These are phyloP conservation scores for Phytopythium montanum DNA, from an alignment of 352 stramenopile genomes.

Conservation along the genomic window DNA sequence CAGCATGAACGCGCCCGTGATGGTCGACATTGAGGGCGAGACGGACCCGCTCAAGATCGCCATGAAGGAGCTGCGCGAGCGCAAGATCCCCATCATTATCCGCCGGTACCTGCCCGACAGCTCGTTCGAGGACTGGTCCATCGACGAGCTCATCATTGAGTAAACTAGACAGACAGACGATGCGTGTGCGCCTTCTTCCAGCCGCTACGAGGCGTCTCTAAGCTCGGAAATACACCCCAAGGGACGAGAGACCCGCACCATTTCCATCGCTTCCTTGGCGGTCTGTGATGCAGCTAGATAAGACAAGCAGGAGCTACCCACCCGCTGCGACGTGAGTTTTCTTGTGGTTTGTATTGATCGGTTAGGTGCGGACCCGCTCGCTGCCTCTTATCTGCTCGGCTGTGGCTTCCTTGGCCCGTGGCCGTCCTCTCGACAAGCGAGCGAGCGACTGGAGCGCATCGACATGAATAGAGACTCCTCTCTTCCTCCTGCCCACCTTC, in stretches of 20 bases:
- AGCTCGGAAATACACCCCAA: constrained; percentile 1
- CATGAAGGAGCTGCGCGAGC: constrained; percentile 98
- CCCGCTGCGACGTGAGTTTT: background rate
- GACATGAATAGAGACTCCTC: background rate
- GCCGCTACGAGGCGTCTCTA: background rate
- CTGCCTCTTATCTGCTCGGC: background rate
- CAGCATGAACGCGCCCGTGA: constrained; percentile 96
- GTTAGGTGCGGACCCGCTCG: background rate
- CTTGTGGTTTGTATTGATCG: constrained; percentile 3
- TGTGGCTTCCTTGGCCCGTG: background rate
- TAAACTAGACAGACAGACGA: constrained; percentile 59
- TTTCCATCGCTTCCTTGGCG: background rate
- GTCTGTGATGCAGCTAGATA: background rate
- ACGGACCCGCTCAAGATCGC: constrained; percentile 99
- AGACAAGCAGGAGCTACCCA: background rate
- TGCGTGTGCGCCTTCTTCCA: constrained; percentile 2
- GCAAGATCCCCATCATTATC: constrained; percentile 99
- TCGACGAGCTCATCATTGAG: constrained; percentile 99
- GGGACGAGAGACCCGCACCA: background rate
- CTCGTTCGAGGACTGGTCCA: constrained; percentile 99
- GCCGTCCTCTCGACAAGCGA: background rate
- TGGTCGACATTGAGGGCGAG: constrained; percentile 97
- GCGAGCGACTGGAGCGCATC: background rate
- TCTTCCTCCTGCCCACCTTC: background rate
- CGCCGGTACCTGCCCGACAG: constrained; percentile 98